phyloP scores from a whole-genome alignment of 2,329 filamentous ascomycete genomes.

The Arachnomyces sp. region DNA sequence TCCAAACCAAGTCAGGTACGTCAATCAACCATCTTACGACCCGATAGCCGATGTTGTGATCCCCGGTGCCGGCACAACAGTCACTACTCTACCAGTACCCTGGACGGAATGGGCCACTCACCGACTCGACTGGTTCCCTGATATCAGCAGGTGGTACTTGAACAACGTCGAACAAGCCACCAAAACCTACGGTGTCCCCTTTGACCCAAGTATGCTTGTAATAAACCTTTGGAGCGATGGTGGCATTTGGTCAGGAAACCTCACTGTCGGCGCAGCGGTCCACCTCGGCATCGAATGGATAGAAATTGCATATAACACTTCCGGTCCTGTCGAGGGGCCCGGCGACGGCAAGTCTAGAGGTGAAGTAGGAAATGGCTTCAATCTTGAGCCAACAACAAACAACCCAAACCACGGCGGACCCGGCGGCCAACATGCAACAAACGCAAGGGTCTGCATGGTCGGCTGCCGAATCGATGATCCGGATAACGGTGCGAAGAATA shows the following conservation, averaged over 20 bases:
- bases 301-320: slow-evolving; percentile 32
- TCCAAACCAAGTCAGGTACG: slow-evolving; percentile 33
- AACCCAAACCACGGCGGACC: too few species aligned
- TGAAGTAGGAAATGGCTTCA: too few species aligned
- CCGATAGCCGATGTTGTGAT: slow-evolving; percentile 24
- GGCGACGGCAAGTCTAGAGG: too few species aligned
- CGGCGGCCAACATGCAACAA: too few species aligned
- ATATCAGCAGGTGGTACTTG: slow-evolving; percentile 31
- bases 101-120: slow-evolving; percentile 37
- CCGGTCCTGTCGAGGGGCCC: not conserved
- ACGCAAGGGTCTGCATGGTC: too few species aligned
- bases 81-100: slow-evolving; percentile 20
- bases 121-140: slow-evolving; percentile 34
- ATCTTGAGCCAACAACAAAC: too few species aligned
- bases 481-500: too few species aligned
- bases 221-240: slow-evolving; percentile 40
- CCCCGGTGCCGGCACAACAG: slow-evolving; percentile 24
- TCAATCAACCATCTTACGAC: slow-evolving; percentile 38
- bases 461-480: too few species aligned
- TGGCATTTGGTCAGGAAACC: slow-evolving; percentile 34
- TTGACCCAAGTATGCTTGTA: slow-evolving; percentile 29
- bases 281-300: slow-evolving; percentile 36
- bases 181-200: slow-evolving; percentile 31
- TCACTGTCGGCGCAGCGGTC: slow-evolving; percentile 29
- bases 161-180: slow-evolving; percentile 22